Conservation (phyloP, 2,329 filamentous ascomycete species). For the Remersonia thermophila region DNA sequence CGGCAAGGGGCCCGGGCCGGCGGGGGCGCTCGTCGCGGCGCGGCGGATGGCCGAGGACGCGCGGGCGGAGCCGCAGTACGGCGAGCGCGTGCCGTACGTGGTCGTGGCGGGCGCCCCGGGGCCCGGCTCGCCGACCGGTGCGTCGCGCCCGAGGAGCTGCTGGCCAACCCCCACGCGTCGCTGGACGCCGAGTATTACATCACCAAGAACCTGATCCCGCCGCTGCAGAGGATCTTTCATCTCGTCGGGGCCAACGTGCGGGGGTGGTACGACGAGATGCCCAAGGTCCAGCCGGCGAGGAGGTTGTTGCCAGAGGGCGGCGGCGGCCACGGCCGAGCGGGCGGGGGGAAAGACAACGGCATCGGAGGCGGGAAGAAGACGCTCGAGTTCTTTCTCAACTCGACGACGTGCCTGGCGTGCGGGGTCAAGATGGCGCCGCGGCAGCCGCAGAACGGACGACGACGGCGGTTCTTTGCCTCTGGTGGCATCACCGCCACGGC, state of each 20-base stretch:
- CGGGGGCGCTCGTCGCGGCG: conserved; percentile 79
- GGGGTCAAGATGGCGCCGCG: conserved; percentile 33
- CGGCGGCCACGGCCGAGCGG: too few relatives aligned
- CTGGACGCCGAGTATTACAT: conserved; percentile 97
- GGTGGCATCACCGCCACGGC: too few relatives aligned
- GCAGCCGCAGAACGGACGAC: too few relatives aligned
- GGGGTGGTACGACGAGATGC: conserved; percentile 94
- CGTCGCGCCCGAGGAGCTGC: conserved; percentile 71
- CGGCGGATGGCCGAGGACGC: conserved; percentile 78
- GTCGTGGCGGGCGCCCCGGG: conserved; percentile 82
- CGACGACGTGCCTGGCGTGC: conserved; percentile 69
- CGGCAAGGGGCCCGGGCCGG: conserved; percentile 65
- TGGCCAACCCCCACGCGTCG: conserved; percentile 63
- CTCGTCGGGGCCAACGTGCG: conserved; percentile 85
- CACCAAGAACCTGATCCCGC: conserved; percentile 85
- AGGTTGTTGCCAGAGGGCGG: too few relatives aligned
- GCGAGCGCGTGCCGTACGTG: conserved; percentile 89
- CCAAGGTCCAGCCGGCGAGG: conserved; percentile 64
- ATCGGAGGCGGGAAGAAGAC: conserved; percentile 46
- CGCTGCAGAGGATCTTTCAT: conserved; percentile 91
- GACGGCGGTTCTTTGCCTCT: too few relatives aligned
- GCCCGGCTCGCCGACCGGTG: conserved; percentile 80
- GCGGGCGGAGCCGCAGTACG: conserved; percentile 81
- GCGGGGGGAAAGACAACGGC: conserved; percentile 8
- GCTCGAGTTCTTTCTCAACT: conserved; percentile 87